A percentile compares a stretch with the other conserved stretches of the same genome.
phyloP scores from a whole-genome alignment of 768 basidiomycete species.

The Infundibulicybe gibba region DNA sequence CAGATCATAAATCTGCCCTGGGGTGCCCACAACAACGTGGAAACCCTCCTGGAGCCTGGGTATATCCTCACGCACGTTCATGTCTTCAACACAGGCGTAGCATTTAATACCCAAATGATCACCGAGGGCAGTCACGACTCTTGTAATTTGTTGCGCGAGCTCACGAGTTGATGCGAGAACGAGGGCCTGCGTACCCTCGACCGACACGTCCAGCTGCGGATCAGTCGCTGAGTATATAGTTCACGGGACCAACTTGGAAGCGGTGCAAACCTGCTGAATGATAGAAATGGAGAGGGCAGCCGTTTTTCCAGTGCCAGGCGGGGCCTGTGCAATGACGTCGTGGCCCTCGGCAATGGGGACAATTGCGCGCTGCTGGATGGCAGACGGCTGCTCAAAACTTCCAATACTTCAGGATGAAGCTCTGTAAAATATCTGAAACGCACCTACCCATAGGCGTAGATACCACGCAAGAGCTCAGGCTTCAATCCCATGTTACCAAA shows the following conservation, averaged over 20 bases:
- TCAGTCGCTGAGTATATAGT: no score
- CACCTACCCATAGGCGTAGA: constrained; percentile 94
- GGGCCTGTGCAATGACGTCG: constrained; percentile 98
- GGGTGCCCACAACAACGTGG: constrained; percentile 92
- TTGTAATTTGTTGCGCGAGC: constrained; percentile 98
- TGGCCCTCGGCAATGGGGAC: no score
- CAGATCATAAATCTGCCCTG: constrained; percentile 97
- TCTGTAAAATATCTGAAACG: neutral
- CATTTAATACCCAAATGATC: constrained; percentile 96
- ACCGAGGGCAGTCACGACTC: constrained; percentile 93
- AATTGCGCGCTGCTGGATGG: constrained; percentile 99
- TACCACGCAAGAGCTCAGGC: constrained; percentile 94
- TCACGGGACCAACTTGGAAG: no score
- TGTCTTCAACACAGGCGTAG: constrained; percentile 97
- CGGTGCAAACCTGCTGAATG: constrained; percentile 53
- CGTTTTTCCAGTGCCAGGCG: constrained; percentile 99
- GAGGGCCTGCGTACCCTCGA: constrained; percentile 95
- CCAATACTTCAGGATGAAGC: constrained; percentile 4
- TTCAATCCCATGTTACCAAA: constrained; percentile 99
- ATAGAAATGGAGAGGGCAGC: constrained; percentile 99
- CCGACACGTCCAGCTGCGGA: no score
- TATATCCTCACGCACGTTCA: constrained; percentile 98
- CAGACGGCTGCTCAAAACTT: constrained; percentile 98
- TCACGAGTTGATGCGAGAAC: constrained; percentile 98
- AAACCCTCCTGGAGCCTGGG: constrained; percentile 92